phyloP scores from a whole-genome alignment of 2,329 filamentous ascomycete genomes.

The Aspergillus sp. region DNA sequence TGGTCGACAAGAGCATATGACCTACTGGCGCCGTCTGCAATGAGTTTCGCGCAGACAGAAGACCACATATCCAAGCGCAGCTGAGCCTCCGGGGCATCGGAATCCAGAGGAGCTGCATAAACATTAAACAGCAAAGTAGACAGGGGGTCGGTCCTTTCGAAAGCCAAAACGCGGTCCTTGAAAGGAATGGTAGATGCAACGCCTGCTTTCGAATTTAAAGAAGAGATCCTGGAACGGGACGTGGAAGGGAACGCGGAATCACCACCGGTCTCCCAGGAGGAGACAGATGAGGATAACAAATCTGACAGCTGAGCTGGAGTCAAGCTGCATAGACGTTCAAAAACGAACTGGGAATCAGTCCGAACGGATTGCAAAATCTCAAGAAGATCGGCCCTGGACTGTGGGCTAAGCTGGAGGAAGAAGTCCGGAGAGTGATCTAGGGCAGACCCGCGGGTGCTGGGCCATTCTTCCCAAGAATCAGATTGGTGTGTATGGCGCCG shows the following conservation, averaged over 20 bases:
- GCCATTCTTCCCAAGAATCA: constrained; percentile 40
- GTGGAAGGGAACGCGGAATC: constrained; percentile 81
- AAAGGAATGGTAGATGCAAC: constrained; percentile 60
- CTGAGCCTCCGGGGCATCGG: constrained; percentile 79
- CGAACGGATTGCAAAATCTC: constrained; percentile 81
- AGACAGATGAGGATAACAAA: constrained; percentile 77
- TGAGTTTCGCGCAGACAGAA: constrained; percentile 79
- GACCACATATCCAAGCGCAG: constrained; percentile 87
- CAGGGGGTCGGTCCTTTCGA: constrained; percentile 85
- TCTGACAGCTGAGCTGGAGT: constrained; percentile 75
- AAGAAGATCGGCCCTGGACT: constrained; percentile 75
- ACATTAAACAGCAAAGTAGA: constrained; percentile 85
- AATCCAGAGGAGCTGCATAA: constrained; percentile 83
- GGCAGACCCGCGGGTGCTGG: constrained; percentile 44
- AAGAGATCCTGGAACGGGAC: constrained; percentile 53
- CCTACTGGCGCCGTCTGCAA: constrained; percentile 74
- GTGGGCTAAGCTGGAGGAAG: constrained; percentile 70
- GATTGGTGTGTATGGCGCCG: constrained; percentile 38
- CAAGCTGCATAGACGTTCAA: constrained; percentile 77
- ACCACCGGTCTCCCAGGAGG: constrained; percentile 73
- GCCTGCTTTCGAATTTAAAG: constrained; percentile 54
- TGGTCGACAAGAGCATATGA: constrained; percentile 81
- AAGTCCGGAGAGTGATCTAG: constrained; percentile 42
- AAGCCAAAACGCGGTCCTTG: constrained; percentile 82
- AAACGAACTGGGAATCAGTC: constrained; percentile 85